phyloP scores from a whole-genome alignment of 441 rosid genomes.

The Francoa sonchifolia region DNA sequence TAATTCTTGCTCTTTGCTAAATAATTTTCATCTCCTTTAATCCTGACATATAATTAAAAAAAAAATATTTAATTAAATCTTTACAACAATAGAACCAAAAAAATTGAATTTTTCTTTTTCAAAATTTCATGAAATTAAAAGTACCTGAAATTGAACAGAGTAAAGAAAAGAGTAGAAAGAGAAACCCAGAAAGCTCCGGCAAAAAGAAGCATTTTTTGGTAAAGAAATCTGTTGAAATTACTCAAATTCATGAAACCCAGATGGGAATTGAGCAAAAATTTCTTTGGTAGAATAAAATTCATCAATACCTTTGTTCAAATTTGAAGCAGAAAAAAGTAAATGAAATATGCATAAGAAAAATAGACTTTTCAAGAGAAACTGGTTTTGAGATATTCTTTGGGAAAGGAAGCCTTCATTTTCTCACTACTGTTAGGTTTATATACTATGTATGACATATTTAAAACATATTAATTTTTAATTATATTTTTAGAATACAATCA shows the following conservation, averaged over 20 bases:
- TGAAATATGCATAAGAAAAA: no score
- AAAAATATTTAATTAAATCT: not conserved
- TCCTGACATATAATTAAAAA: constrained; percentile 14
- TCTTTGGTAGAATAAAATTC: constrained; percentile 17
- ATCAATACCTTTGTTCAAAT: constrained; percentile 20
- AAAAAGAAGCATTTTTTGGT: constrained; percentile 20
- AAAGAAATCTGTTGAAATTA: constrained; percentile 22
- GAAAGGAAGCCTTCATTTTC: no score
- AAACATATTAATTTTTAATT: no score
- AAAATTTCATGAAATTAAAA: constrained; percentile 18
- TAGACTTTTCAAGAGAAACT: no score
- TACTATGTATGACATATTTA: no score
- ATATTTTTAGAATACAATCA: no score
- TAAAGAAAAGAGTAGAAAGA: constrained; percentile 26
- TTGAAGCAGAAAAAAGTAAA: constrained; percentile 41
- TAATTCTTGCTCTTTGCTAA: constrained; percentile 10
- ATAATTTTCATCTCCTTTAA: constrained; percentile 7
- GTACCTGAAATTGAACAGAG: constrained; percentile 26
- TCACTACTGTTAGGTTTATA: no score
- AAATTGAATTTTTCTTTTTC: constrained; percentile 22
- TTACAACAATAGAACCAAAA: not conserved
- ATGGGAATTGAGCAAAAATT: constrained; percentile 10
- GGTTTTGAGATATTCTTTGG: no score
- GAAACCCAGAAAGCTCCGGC: constrained; percentile 26
- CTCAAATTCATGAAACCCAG: constrained; percentile 21